Conservation (phyloP, 148 eudicot species). For the Mesembryanthemum crystallinum region DNA sequence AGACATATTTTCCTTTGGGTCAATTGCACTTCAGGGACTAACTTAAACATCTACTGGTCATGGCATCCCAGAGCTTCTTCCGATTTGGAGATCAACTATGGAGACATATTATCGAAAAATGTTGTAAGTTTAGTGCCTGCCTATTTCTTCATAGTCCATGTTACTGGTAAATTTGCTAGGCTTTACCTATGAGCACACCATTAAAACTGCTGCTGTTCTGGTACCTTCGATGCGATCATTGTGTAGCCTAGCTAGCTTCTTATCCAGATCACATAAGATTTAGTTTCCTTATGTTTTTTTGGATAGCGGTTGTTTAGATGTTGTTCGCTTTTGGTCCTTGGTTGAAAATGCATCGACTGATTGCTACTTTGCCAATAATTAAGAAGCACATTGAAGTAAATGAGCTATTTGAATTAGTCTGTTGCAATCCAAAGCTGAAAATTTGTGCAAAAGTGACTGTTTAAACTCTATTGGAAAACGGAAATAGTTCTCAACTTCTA, state of each 20-base stretch:
- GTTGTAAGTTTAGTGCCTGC: conserved; percentile 42
- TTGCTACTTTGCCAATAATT: too few species aligned
- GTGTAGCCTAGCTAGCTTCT: not conserved
- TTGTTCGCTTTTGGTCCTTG: too few species aligned
- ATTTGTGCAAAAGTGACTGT: too few species aligned
- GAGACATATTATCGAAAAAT: conserved; percentile 34
- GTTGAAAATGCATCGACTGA: too few species aligned
- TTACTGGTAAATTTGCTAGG: not conserved
- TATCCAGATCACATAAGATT: not conserved
- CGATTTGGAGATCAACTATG: conserved; percentile 28
- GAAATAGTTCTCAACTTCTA: not conserved
- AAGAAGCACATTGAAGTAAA: too few species aligned
- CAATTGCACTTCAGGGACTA: not conserved
- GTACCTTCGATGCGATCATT: not conserved
- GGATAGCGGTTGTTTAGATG: too few species aligned
- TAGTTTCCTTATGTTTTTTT: too few species aligned
- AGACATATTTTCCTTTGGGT: not conserved
- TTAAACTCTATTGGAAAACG: too few species aligned
- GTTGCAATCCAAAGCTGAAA: too few species aligned
- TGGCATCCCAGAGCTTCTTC: conserved; percentile 33
- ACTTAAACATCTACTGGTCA: not conserved
- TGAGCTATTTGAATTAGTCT: too few species aligned
- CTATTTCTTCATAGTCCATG: not conserved
- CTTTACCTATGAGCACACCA: not conserved
- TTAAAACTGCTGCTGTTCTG: not conserved